Base-by-base conservation (phyloP, 805 yeast genomes). In the Cyberlindnera amylophila region DNA sequence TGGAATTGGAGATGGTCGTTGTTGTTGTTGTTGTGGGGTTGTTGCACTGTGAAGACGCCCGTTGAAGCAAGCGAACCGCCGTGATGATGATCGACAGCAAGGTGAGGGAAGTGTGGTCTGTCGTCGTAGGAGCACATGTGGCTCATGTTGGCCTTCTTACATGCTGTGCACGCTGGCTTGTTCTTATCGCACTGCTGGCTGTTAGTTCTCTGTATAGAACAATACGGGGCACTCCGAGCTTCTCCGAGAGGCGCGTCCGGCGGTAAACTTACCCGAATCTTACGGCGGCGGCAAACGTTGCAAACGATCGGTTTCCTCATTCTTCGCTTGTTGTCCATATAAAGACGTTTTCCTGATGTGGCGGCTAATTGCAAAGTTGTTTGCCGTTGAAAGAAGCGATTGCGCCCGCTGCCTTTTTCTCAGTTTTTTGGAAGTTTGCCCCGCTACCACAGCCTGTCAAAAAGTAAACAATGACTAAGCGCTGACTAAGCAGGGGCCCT, bases 271-370 rank as follows among this genome's bases (percentile, higher is more conserved):
- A 58, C 62, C 34, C 55, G 57, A 31, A 58, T 55, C 33, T 58
- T 58, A 15, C 62, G 54, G 34, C 54, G 53, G 41, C 62, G 51
- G 51, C 62, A 58, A 14, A 53, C 54, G 18, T 46, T 53, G 40
- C 62, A 58, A 15, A 55, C 62, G n/a, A 54, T 61, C 15, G 58
- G 57, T 34, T 49, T 51, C 47, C 62, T 53, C 46, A 41, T 43
- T 10, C 57, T 40, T 36, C 45, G 49, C 27, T 33, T 35, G 34
- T 27, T n/a, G 15, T 44, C 46, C 47, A 33, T 31, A 13, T 7
- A n/a, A n/a, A n/a, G n/a, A n/a, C n/a, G n/a, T n/a, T n/a, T n/a
- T n/a, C n/a, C 30, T 27, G 30, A 12, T 13, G 14, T 6, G 30
- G 24, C 24, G 24, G 24, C 24, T 21, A 21, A 21, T n/a, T n/a